phyloP scores from a whole-genome alignment of 192 early-diverging fungal genomes.

The Lobosporangium transversale region DNA sequence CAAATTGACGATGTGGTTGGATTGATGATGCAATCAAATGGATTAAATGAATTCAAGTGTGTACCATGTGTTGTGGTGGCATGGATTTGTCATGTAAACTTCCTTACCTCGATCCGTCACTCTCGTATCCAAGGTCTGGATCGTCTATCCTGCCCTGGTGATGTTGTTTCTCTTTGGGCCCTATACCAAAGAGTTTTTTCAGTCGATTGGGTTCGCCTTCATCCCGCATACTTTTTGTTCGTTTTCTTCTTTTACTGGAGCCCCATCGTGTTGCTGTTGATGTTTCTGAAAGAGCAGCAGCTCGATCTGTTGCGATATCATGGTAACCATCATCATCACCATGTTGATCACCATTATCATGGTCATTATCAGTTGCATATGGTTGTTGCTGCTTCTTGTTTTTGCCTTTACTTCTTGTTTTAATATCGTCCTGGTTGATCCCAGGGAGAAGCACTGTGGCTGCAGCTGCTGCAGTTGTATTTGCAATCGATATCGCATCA shows the following conservation, averaged over 20 bases:
- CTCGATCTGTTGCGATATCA: neutral
- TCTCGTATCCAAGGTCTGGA: slow-evolving; percentile 33
- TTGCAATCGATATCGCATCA: too few relatives aligned
- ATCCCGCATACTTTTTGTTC: slow-evolving; percentile 38
- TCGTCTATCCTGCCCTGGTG: slow-evolving; percentile 12
- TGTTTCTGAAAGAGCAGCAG: neutral
- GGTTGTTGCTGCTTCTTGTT: too few relatives aligned
- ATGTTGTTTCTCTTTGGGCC: neutral
- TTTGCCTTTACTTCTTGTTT: too few relatives aligned
- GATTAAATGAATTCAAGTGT: too few relatives aligned
- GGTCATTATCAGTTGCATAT: neutral
- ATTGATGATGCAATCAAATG: neutral
- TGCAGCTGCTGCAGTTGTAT: too few relatives aligned
- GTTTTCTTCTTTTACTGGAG: slow-evolving; percentile 7
- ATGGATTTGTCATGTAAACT: too few relatives aligned
- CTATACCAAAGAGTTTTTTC: slow-evolving; percentile 25
- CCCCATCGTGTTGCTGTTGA: neutral
- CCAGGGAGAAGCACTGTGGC: too few relatives aligned
- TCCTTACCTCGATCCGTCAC: slow-evolving; percentile 29
- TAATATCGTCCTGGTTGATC: too few relatives aligned
- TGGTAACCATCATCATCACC: neutral
- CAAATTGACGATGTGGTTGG: neutral
- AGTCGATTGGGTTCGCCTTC: slow-evolving; percentile 29
- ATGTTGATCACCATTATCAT: neutral
- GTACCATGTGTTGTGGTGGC: too few relatives aligned